A percentile compares a stretch with the other conserved stretches of the same genome.
Conservation (phyloP, 192 early-diverging fungal species). For the Linnemannia exigua region DNA sequence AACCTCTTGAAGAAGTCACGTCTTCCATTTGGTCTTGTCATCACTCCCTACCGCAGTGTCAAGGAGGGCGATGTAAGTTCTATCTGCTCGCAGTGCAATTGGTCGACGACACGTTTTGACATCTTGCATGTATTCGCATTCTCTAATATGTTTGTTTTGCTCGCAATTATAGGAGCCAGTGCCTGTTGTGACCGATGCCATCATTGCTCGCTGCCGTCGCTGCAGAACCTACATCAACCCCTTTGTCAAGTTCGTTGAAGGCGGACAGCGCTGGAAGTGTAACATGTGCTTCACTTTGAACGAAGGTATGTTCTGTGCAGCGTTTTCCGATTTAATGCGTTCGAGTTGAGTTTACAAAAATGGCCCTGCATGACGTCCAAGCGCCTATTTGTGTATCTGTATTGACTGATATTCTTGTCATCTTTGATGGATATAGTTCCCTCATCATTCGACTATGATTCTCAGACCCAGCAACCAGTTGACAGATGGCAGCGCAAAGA, state of each 20-base stretch:
- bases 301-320: conserved; percentile 70
- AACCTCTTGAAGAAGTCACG: conserved; percentile 86
- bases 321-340: neutral
- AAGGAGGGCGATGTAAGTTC: conserved; percentile 75
- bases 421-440: conserved; percentile 63
- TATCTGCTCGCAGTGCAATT: too few species aligned
- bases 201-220: conserved; percentile 92
- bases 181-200: conserved; percentile 84
- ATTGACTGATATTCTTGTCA: neutral
- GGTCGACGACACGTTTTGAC: neutral
- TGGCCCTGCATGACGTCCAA: neutral
- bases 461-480: conserved; percentile 77
- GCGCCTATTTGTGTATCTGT: neutral
- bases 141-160: conserved; percentile 6
- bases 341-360: neutral
- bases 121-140: neutral
- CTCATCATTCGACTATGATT: conserved; percentile 79
- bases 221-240: conserved; percentile 98
- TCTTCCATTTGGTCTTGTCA: conserved; percentile 87
- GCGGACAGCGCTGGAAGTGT: conserved; percentile 95
- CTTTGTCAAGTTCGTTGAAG: conserved; percentile 93
- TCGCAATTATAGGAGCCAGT: conserved; percentile 68
- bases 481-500: conserved; percentile 91
- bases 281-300: conserved; percentile 93
- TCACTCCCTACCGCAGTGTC: conserved; percentile 86